A percentile compares a stretch with the other conserved stretches of the same genome.
Conservation (phyloP, 148 eudicot genomes). For the Simmondsia chinensis region DNA sequence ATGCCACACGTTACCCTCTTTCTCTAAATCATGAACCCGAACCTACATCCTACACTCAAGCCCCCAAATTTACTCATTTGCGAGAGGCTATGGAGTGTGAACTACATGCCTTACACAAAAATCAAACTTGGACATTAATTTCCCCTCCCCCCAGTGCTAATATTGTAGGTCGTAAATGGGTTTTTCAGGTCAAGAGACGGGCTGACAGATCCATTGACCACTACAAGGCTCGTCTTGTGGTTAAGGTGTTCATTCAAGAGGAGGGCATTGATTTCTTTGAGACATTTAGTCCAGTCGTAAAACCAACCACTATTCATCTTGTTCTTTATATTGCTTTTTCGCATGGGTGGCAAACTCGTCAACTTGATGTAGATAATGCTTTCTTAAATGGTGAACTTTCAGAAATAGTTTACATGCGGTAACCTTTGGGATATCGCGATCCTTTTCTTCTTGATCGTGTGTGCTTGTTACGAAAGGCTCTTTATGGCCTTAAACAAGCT, state of each 20-base stretch:
- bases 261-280: slow-evolving; percentile 7
- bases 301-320: neutral
- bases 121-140: neutral
- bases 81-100: neutral
- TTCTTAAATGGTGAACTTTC: no score
- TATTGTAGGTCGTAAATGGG: slow-evolving; percentile 2
- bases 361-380: neutral
- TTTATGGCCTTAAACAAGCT: no score
- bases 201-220: slow-evolving; percentile 1
- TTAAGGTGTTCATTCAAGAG: neutral
- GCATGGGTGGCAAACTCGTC: neutral
- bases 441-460: no score
- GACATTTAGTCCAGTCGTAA: slow-evolving; percentile 8
- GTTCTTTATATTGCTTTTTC: neutral
- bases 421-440: no score
- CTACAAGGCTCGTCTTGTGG: slow-evolving; percentile 8
- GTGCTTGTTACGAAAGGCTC: no score
- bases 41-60: neutral
- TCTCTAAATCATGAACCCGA: neutral
- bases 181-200: neutral
- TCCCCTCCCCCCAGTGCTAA: neutral
- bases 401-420: no score
- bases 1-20: neutral
- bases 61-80: neutral
- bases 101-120: neutral